Evolutionary conservation across 148 eudicot genomes (phyloP), one percentile per base, ranked within the genome.

Genomic region (Pouteria glomerata): DNA sequence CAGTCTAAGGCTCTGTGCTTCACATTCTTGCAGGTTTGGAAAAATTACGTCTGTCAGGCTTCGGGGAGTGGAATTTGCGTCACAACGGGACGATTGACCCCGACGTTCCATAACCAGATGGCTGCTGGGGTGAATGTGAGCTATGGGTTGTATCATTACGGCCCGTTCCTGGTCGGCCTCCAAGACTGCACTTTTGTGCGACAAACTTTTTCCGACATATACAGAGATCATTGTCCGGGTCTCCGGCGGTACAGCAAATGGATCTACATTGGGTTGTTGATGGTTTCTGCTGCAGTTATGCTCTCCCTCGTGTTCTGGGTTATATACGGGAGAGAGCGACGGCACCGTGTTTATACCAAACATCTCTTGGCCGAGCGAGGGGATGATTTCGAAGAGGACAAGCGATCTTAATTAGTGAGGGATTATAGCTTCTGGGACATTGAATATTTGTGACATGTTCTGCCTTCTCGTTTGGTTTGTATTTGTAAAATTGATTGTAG

Each of bases 231-330:
- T 63, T 94, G 98, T 58, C 96, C 97, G 3, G 93, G 90, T 6
- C 88, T 94, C 52, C 76, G 71, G 7, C 79, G 48, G 34, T 82
- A 89, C 78, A 91, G 96, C 62, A 57, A 66, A 76, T 88, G 93
- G 93, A 76, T 91, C 42, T 94, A 89, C 71, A 45, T 77, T 0
- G 98, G 98, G 18, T 78, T 94, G 68, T 75, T 89, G 71, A 70
- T 88, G 84, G 97, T 89, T 35, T 87, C 93, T 23, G 71, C 48
- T 52, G 81, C 97, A 45, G 97, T 89, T 10, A 82, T 89, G 91
- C 55, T 91, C 6, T 94, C 97, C 14, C 86, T 94, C 21, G 60
- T 86, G 41, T 90, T 88, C 73, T 94, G 97, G 97, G 87, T 94
- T 19, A 73, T 94, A 6, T 94, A 86, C 57, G 96, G 96, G 10